These are phyloP conservation scores for Nakazawaea peltata DNA, from an alignment of 805 yeast genomes.

Conservation along the genomic window DNA sequence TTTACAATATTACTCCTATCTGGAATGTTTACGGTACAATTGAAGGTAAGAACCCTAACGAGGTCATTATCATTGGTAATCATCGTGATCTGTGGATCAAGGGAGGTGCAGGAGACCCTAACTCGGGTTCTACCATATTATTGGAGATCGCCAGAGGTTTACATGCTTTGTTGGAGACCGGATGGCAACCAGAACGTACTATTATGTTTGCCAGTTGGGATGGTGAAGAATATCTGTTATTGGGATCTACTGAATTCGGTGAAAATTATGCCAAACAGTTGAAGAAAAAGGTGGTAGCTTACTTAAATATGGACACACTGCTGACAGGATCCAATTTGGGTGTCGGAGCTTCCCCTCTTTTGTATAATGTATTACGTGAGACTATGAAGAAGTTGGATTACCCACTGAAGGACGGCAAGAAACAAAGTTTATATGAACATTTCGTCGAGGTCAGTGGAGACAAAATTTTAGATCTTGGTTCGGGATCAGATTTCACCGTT, in stretches of 20 bases:
- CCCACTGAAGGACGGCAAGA: constrained; percentile 24
- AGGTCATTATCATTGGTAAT: constrained; percentile 60
- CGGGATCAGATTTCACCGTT: constrained; percentile 65
- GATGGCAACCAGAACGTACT: constrained; percentile 71
- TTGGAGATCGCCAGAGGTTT: constrained; percentile 58
- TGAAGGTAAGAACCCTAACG: constrained; percentile 43
- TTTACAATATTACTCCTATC: constrained; percentile 52
- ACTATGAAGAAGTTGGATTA: constrained; percentile 36
- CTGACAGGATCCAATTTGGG: constrained; percentile 45
- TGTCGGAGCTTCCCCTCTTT: constrained; percentile 51
- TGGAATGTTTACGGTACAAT: constrained; percentile 56
- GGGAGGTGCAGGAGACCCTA: constrained; percentile 77
- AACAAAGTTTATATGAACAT: constrained; percentile 27
- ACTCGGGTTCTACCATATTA: constrained; percentile 60
- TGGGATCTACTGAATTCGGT: constrained; percentile 77
- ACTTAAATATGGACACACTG: constrained; percentile 64
- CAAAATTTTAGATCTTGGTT: constrained; percentile 44
- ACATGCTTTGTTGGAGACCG: constrained; percentile 38
- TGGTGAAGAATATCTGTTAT: constrained; percentile 64
- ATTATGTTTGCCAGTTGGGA: constrained; percentile 75
- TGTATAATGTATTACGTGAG: constrained; percentile 36
- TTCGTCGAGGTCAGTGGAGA: constrained; percentile 22
- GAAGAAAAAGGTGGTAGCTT: constrained; percentile 48
- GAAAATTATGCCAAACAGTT: constrained; percentile 46
- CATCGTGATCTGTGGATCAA: constrained; percentile 79